Conservation (phyloP, 805 yeast genomes). For the Torulaspora indica region DNA sequence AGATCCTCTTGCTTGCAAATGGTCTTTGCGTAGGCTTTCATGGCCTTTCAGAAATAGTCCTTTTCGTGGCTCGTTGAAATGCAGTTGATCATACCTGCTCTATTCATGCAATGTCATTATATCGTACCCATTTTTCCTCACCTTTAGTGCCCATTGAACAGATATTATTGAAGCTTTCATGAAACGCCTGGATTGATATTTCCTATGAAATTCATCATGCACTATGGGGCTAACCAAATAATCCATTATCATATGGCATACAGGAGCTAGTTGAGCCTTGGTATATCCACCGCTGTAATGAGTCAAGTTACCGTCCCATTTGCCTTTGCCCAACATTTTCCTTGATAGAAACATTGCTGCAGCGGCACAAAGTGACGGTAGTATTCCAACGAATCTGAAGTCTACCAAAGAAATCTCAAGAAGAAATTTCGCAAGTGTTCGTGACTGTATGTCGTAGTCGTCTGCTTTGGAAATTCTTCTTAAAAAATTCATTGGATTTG, state of each 20-base stretch:
- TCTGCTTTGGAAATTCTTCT: constrained; percentile 92
- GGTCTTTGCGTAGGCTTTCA: neutral
- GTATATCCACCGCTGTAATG: constrained; percentile 91
- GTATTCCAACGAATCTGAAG: constrained; percentile 66
- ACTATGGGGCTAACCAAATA: constrained; percentile 75
- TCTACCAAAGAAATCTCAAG: constrained; percentile 78
- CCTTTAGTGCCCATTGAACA: constrained; percentile 75
- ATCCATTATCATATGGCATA: constrained; percentile 68
- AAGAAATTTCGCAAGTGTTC: constrained; percentile 85
- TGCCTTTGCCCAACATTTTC: constrained; percentile 61
- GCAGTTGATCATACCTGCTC: constrained; percentile 7
- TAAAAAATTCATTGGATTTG: constrained; percentile 89
- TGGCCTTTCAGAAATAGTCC: neutral
- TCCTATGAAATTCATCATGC: constrained; percentile 89
- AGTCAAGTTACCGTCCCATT: constrained; percentile 82
- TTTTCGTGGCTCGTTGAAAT: neutral
- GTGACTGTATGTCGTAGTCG: constrained; percentile 82
- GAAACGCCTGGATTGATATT: constrained; percentile 83
- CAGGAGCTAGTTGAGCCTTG: constrained; percentile 64
- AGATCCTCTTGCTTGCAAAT: constrained; percentile 1
- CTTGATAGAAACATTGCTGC: constrained; percentile 86
- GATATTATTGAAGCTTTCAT: constrained; percentile 80
- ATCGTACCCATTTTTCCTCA: constrained; percentile 38
- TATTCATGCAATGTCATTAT: constrained; percentile 39
- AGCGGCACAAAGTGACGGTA: constrained; percentile 82